Conservation (phyloP, 1,284 basidiomycete genomes). For the Cerioporus squamosus region DNA sequence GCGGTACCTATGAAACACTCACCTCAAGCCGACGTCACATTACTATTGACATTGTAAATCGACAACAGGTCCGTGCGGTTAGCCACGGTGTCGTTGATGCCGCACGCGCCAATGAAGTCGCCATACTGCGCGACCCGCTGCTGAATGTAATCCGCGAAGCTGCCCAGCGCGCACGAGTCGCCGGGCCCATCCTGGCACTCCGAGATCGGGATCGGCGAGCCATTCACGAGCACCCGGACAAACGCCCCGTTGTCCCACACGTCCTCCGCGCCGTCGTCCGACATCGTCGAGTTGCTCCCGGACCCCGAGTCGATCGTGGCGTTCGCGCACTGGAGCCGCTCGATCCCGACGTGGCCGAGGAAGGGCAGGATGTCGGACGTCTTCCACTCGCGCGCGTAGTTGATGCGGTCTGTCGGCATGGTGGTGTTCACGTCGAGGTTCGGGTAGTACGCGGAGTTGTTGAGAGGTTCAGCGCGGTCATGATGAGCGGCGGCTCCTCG, state of each 20-base stretch:
- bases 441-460: conserved; percentile 26
- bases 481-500: conserved; percentile 28
- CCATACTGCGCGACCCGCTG: conserved; percentile 14
- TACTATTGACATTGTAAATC: conserved; percentile 16
- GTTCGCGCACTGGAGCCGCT: conserved; percentile 23
- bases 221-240: conserved; percentile 22
- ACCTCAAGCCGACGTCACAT: background rate
- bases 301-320: conserved; percentile 5
- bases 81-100: conserved; percentile 20
- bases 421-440: conserved; percentile 23
- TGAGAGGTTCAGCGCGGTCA: conserved; percentile 30
- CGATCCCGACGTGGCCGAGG: conserved; percentile 29
- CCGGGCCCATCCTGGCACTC: conserved; percentile 26
- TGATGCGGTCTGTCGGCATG: conserved; percentile 28
- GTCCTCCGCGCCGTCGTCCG: conserved; percentile 9
- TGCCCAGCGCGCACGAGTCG: conserved; percentile 18
- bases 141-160: conserved; percentile 14
- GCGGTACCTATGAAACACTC: background rate
- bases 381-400: conserved; percentile 26
- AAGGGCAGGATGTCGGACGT: conserved; percentile 24
- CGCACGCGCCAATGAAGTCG: conserved; percentile 24
- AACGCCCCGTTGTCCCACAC: conserved; percentile 11
- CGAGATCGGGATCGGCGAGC: conserved; percentile 22
- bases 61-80: conserved; percentile 23
- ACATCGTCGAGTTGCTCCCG: background rate